Conservation (phyloP, 768 basidiomycete species). For the Neoboletus brunneissimus region DNA sequence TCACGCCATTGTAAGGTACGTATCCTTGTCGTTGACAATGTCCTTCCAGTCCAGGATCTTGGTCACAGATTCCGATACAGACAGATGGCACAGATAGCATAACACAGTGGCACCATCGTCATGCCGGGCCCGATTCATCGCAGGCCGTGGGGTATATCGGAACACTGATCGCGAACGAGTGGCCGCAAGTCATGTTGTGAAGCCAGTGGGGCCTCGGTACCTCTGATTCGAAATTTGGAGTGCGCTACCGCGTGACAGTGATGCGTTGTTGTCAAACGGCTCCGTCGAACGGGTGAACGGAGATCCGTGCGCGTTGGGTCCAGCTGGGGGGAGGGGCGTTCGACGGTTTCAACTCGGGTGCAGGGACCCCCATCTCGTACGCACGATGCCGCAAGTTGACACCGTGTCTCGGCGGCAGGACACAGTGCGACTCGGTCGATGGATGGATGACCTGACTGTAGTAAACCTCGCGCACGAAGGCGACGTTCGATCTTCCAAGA, state of each 20-base stretch:
- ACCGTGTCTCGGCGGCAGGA: neutral
- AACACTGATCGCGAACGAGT: neutral
- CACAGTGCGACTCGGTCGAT: too few relatives aligned
- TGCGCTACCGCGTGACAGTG: neutral
- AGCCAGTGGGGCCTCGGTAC: neutral
- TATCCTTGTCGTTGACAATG: neutral
- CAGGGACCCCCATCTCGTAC: neutral
- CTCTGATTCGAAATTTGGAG: neutral
- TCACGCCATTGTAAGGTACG: neutral
- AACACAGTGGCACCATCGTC: neutral
- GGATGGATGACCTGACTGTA: neutral
- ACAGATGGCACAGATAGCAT: neutral
- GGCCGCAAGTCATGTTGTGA: neutral
- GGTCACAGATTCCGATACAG: neutral
- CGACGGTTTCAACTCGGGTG: neutral
- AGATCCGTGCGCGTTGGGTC: neutral
- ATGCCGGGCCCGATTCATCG: neutral
- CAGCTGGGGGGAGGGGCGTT: too few relatives aligned
- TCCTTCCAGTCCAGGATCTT: neutral
- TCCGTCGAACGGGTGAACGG: neutral
- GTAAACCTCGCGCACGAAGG: neutral
- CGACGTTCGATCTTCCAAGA: neutral
- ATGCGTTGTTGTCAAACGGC: neutral
- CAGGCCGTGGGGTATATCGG: neutral
- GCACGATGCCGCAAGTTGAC: neutral